phyloP scores from a whole-genome alignment of 768 basidiomycete species.

The Agaricus blazei region DNA sequence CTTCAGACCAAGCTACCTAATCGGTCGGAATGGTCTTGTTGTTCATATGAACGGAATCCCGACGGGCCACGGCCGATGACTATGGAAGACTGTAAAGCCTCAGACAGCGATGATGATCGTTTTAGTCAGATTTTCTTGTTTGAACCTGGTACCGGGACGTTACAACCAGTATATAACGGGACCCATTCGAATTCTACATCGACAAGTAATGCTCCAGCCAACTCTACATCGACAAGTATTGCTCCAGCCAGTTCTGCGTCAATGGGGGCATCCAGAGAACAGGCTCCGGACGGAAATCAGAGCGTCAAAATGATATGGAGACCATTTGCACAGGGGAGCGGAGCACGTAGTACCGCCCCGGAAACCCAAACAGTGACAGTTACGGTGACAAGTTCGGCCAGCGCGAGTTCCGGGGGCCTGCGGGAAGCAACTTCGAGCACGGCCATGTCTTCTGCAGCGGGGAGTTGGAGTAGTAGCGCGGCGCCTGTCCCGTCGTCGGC shows the following conservation, averaged over 20 bases:
- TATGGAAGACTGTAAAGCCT: neutral
- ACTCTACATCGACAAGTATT: neutral
- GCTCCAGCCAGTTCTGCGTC: neutral
- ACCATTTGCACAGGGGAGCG: neutral
- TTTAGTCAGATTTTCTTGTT: neutral
- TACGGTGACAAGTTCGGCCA: neutral
- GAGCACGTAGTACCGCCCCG: neutral
- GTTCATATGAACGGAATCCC: neutral
- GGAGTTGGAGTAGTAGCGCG: neutral
- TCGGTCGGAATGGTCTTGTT: neutral
- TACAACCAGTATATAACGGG: neutral
- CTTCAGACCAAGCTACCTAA: neutral
- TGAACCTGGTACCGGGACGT: neutral
- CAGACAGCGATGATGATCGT: neutral
- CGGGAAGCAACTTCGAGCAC: neutral
- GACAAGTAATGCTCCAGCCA: neutral
- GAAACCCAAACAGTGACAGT: constrained; percentile 3
- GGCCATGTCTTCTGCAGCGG: neutral
- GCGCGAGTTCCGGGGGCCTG: neutral
- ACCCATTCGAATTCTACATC: neutral
- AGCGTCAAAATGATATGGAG: neutral
- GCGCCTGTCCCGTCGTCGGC: neutral
- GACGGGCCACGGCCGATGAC: neutral
- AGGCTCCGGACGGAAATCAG: neutral
- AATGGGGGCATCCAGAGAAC: neutral